Conservation (phyloP, 805 yeast genomes). For the Citeromyces matritensis region DNA sequence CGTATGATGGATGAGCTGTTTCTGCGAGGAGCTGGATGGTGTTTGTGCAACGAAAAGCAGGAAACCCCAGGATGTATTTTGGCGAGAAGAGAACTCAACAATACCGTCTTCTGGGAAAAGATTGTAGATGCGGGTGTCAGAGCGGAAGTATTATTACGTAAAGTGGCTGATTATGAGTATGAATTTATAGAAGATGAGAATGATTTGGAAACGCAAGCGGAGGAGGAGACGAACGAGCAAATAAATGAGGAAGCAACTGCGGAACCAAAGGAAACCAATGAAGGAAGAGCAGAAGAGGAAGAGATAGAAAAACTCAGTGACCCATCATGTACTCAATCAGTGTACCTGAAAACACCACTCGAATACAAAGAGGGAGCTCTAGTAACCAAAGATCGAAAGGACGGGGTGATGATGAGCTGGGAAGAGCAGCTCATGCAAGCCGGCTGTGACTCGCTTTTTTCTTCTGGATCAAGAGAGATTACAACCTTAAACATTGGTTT, state of each 20-base stretch:
- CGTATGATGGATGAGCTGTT: constrained; percentile 52
- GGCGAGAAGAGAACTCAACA: constrained; percentile 27
- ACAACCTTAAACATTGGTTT: constrained; percentile 77
- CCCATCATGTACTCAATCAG: constrained; percentile 49
- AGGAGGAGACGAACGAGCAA: constrained; percentile 3
- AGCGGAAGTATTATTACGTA: constrained; percentile 70
- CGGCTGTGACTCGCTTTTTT: constrained; percentile 65
- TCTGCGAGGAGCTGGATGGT: constrained; percentile 90
- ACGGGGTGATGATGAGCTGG: constrained; percentile 99
- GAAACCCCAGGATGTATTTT: constrained; percentile 82
- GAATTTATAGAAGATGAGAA: constrained; percentile 37
- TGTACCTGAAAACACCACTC: constrained; percentile 51
- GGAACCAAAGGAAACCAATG: constrained; percentile 3
- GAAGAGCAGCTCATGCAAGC: constrained; percentile 69
- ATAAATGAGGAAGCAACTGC: constrained; percentile 4
- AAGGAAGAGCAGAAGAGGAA: constrained; percentile 5
- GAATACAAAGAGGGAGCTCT: constrained; percentile 57
- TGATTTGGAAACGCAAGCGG: constrained; percentile 7
- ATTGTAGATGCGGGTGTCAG: constrained; percentile 81
- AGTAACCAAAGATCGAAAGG: constrained; percentile 56
- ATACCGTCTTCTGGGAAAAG: constrained; percentile 22
- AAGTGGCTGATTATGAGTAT: constrained; percentile 45
- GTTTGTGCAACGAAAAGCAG: constrained; percentile 51
- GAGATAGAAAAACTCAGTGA: constrained; percentile 16
- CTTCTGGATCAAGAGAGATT: constrained; percentile 20